phyloP scores from a whole-genome alignment of 228 moss, liverwort and hornwort species.

The Sphagnum fallax region DNA sequence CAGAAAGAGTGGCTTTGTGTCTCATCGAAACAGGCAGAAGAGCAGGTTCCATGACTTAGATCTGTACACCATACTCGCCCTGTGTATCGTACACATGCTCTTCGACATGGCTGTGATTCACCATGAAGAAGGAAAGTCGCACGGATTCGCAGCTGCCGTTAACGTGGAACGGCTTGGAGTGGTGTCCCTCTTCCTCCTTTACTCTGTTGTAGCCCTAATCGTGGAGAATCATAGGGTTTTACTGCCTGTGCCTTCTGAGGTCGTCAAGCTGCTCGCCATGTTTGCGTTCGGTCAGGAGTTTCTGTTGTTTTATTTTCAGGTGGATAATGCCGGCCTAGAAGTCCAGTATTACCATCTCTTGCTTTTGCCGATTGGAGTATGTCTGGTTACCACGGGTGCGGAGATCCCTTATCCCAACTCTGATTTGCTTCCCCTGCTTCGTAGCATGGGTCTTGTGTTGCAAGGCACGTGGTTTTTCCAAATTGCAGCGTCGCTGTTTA shows the following conservation, averaged over 20 bases:
- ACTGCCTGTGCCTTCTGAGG: slow-evolving; percentile 69
- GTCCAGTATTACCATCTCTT: slow-evolving; percentile 69
- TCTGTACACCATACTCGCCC: slow-evolving; percentile 27
- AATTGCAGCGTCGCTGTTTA: slow-evolving; percentile 65
- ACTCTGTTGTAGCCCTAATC: slow-evolving; percentile 53
- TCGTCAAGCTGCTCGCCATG: slow-evolving; percentile 49
- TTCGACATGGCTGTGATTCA: slow-evolving; percentile 34
- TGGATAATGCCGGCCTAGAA: slow-evolving; percentile 46
- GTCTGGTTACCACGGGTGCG: slow-evolving; percentile 42
- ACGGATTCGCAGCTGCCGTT: slow-evolving; percentile 62
- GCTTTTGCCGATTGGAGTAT: slow-evolving; percentile 71
- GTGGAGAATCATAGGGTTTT: slow-evolving; percentile 50
- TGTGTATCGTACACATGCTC: slow-evolving; percentile 64
- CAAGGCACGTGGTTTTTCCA: slow-evolving; percentile 96
- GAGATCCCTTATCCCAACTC: slow-evolving; percentile 65
- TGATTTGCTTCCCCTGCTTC: slow-evolving; percentile 45
- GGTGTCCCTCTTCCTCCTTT: slow-evolving; percentile 61
- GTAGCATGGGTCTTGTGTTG: slow-evolving; percentile 73
- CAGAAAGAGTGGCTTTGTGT: slow-evolving; percentile 9
- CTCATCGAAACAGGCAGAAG: slow-evolving; percentile 15
- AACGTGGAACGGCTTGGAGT: slow-evolving; percentile 72
- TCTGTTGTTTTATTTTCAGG: slow-evolving; percentile 58
- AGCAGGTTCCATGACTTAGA: slow-evolving; percentile 32
- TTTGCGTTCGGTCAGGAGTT: slow-evolving; percentile 83
- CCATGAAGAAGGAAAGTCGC: slow-evolving; percentile 18